phyloP scores from a whole-genome alignment of 106 monocot genomes.

The Allium fistulosum region DNA sequence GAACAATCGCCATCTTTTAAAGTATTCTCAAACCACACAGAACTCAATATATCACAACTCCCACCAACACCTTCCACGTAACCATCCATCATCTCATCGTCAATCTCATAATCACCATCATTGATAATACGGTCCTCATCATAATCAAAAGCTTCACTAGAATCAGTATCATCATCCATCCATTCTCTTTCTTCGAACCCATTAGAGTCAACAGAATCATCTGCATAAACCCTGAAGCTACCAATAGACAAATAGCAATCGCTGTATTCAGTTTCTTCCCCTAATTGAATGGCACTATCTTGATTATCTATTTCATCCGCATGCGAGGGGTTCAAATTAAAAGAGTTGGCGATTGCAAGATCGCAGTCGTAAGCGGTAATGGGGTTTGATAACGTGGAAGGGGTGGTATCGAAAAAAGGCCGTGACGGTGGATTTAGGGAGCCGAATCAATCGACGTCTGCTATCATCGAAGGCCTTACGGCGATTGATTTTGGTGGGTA shows the following conservation, averaged over 20 bases:
- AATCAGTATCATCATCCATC: slow-evolving; percentile 4
- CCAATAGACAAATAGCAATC: slow-evolving; percentile 73
- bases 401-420: slow-evolving; percentile 24
- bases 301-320: slow-evolving; percentile 7
- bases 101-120: slow-evolving; percentile 46
- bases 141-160: slow-evolving; percentile 9
- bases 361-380: slow-evolving; percentile 35
- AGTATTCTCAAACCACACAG: slow-evolving; percentile 15
- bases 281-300: too few relatives aligned
- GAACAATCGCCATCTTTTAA: too few relatives aligned
- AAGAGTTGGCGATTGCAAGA: slow-evolving; percentile 22
- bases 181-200: slow-evolving; percentile 11
- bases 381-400: neutral
- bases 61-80: slow-evolving; percentile 85
- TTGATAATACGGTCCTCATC: neutral
- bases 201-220: slow-evolving; percentile 17
- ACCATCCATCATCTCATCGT: slow-evolving; percentile 66
- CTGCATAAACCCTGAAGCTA: slow-evolving; percentile 55
- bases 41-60: slow-evolving; percentile 38
- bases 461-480: slow-evolving; percentile 20
- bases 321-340: slow-evolving; percentile 37
- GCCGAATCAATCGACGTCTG: neutral
- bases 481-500: neutral
- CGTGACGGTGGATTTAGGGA: slow-evolving; percentile 13
- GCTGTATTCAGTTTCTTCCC: slow-evolving; percentile 17